These are phyloP conservation scores for Exophiala dermatitidis DNA, from an alignment of 2,329 filamentous ascomycete species.

Conservation along the genomic window DNA sequence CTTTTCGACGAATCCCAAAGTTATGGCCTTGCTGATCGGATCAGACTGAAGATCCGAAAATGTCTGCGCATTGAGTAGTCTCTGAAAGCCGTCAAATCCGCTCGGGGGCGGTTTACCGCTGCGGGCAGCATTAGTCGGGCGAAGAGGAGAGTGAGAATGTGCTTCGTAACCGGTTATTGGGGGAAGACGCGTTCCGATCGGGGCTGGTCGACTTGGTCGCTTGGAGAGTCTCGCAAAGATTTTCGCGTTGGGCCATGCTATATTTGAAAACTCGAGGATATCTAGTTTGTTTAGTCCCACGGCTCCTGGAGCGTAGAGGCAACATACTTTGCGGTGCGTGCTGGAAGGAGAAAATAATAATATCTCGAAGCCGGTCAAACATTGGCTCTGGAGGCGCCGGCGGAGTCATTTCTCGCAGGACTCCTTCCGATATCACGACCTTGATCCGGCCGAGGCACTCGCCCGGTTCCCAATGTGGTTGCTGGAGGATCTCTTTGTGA, in stretches of 20 bases:
- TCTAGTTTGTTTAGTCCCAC: slow-evolving; percentile 42
- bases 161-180: slow-evolving; percentile 37
- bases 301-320: not conserved
- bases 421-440: slow-evolving; percentile 66
- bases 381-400: slow-evolving; percentile 19
- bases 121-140: slow-evolving; percentile 27
- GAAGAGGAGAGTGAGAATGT: slow-evolving; percentile 57
- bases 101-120: slow-evolving; percentile 3
- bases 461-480: slow-evolving; percentile 63
- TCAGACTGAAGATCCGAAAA: slow-evolving; percentile 18
- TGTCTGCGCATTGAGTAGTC: slow-evolving; percentile 10
- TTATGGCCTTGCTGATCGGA: slow-evolving; percentile 29
- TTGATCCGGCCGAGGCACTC: slow-evolving; percentile 70
- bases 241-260: slow-evolving; percentile 69
- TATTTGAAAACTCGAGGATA: slow-evolving; percentile 62
- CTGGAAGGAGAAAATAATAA: slow-evolving; percentile 75
- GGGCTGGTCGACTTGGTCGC: slow-evolving; percentile 34
- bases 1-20: slow-evolving; percentile 16
- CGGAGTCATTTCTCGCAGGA: slow-evolving; percentile 40
- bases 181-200: slow-evolving; percentile 25
- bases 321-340: slow-evolving; percentile 67
- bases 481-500: slow-evolving; percentile 59
- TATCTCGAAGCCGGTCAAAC: slow-evolving; percentile 62
- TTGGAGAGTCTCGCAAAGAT: slow-evolving; percentile 50
- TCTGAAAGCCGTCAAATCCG: slow-evolving; percentile 8